Conservation (phyloP, 305 asterid genomes). For the Fraxinus paxiana region DNA sequence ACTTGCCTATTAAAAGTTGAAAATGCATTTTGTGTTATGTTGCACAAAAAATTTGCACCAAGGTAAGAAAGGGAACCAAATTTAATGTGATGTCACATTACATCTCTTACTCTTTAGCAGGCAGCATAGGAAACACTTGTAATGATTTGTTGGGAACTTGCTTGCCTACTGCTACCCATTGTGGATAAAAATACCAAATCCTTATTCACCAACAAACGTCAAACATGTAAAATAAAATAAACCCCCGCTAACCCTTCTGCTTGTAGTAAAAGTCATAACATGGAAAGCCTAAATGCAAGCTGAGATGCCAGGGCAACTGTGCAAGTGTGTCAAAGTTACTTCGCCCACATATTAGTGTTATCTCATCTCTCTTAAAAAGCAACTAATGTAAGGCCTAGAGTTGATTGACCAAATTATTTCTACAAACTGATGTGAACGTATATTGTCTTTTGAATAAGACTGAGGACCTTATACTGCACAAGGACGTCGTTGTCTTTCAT, state of each 20-base stretch:
- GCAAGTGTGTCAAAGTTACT: background rate
- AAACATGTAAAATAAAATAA: background rate
- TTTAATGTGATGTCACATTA: background rate
- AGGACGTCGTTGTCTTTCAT: conserved; percentile 98
- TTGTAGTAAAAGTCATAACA: background rate
- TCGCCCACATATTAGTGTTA: background rate
- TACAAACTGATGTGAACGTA: background rate
- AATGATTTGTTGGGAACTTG: background rate
- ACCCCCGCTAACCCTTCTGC: background rate
- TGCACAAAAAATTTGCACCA: background rate
- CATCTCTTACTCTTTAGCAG: background rate
- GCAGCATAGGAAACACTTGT: background rate
- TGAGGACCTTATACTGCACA: conserved; percentile 86
- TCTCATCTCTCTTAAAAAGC: background rate
- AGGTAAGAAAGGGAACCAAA: background rate
- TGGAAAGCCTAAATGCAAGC: background rate
- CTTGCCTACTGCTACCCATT: background rate
- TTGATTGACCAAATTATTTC: background rate
- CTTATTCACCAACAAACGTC: background rate
- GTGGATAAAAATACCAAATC: background rate
- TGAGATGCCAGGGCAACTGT: background rate
- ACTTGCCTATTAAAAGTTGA: background rate
- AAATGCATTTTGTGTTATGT: background rate
- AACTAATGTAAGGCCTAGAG: background rate
- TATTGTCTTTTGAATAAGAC: background rate